phyloP scores from a whole-genome alignment of 2,329 filamentous ascomycete genomes.

The Mycosphaerella sp. region DNA sequence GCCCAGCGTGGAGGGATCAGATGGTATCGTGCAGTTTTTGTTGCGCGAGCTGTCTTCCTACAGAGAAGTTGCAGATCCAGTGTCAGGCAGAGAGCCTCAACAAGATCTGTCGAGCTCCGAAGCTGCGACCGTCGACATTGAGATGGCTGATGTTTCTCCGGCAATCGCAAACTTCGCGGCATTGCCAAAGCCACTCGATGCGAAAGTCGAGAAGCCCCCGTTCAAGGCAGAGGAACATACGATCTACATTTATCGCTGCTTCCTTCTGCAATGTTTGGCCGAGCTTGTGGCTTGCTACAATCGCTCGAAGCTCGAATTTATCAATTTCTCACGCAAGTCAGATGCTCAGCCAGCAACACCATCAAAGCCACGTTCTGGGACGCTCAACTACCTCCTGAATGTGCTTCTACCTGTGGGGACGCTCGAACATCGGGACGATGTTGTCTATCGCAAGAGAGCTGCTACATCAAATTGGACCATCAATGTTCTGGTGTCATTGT shows the following conservation, averaged over 20 bases:
- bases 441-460: constrained; percentile 73
- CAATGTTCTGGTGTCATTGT: constrained; percentile 76
- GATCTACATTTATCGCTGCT: constrained; percentile 94
- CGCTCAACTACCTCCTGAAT: constrained; percentile 88
- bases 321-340: constrained; percentile 94
- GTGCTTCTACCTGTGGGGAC: constrained; percentile 64
- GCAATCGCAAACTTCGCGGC: constrained; percentile 13
- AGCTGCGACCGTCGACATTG: constrained; percentile 41
- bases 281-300: constrained; percentile 91
- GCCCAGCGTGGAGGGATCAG: constrained; percentile 82
- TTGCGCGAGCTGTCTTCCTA: constrained; percentile 89
- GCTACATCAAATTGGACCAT: constrained; percentile 83
- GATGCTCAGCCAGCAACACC: constrained; percentile 79
- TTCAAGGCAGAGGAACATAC: constrained; percentile 93
- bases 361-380: constrained; percentile 85
- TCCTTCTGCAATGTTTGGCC: constrained; percentile 83
- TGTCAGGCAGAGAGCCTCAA: constrained; percentile 46
- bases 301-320: constrained; percentile 94
- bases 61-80: constrained; percentile 84
- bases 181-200: constrained; percentile 30
- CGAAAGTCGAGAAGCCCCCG: constrained; percentile 54
- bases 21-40: constrained; percentile 91
- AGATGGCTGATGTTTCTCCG: constrained; percentile 42
- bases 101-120: constrained; percentile 29
- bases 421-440: constrained; percentile 65